Conservation (phyloP, 768 basidiomycete genomes). For the Hemileccinum impolitum region DNA sequence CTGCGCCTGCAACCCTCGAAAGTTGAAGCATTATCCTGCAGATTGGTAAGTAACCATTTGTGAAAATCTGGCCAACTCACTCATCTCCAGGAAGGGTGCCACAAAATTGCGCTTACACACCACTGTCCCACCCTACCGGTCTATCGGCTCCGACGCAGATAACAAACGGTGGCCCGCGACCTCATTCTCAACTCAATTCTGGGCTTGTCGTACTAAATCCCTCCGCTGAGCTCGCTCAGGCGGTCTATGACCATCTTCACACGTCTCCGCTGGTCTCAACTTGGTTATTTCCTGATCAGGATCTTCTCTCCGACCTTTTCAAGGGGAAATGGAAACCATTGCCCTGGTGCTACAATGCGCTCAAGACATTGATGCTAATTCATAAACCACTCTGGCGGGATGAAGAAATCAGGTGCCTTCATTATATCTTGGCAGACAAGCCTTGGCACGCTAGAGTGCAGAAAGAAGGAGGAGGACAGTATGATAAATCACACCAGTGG, state of each 20-base stretch:
- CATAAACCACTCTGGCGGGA: slow-evolving; percentile 83
- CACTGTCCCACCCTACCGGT: slow-evolving; percentile 44
- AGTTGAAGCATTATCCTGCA: slow-evolving; percentile 76
- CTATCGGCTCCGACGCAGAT: slow-evolving; percentile 43
- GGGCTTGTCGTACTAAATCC: slow-evolving; percentile 86
- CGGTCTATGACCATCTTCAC: slow-evolving; percentile 43
- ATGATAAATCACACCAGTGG: slow-evolving; percentile 59
- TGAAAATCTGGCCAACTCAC: not conserved
- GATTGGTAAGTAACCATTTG: slow-evolving; percentile 63
- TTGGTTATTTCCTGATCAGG: slow-evolving; percentile 89
- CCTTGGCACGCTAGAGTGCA: slow-evolving; percentile 68
- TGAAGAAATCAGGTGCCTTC: slow-evolving; percentile 79
- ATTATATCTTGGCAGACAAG: slow-evolving; percentile 85
- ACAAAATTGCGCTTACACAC: slow-evolving; percentile 84
- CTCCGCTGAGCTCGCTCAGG: slow-evolving; percentile 50
- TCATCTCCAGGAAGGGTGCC: slow-evolving; percentile 61
- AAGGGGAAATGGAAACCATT: slow-evolving; percentile 73
- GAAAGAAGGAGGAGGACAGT: slow-evolving; percentile 40
- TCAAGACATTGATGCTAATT: slow-evolving; percentile 76
- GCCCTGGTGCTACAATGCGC: slow-evolving; percentile 87
- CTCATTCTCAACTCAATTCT: slow-evolving; percentile 83
- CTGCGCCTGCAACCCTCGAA: slow-evolving; percentile 92
- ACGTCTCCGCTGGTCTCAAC: slow-evolving; percentile 50
- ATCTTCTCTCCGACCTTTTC: slow-evolving; percentile 81
- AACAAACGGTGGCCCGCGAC: slow-evolving; percentile 53